Evolutionary conservation across 169 alveolate species (phyloP).

Genomic region (Cryptosporidium sp.): DNA sequence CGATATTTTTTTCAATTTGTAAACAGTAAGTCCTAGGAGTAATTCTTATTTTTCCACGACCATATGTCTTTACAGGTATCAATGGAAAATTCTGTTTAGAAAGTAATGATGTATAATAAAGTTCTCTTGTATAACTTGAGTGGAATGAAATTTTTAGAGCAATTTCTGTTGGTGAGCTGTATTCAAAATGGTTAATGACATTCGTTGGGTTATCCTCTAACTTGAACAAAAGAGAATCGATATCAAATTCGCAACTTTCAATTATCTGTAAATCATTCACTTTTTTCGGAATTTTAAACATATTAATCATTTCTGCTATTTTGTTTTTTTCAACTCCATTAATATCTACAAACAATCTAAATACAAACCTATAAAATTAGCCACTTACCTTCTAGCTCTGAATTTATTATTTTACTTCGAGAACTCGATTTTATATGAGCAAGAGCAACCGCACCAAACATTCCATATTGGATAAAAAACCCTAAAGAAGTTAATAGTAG

Average conservation of each 20-base stretch:
- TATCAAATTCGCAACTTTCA: slow-evolving; percentile 44
- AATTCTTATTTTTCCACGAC: slow-evolving; percentile 50
- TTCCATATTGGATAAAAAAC: slow-evolving; percentile 62
- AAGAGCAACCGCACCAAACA: slow-evolving; percentile 74
- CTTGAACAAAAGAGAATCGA: slow-evolving; percentile 7
- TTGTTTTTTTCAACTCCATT: slow-evolving; percentile 24
- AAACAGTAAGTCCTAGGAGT: slow-evolving; percentile 70
- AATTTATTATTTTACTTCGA: background rate
- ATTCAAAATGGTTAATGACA: background rate
- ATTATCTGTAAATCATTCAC: slow-evolving; percentile 31
- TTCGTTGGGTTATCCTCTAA: background rate
- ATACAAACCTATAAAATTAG: background rate
- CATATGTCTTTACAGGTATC: slow-evolving; percentile 65
- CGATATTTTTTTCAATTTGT: slow-evolving; percentile 16
- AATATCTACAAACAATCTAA: background rate
- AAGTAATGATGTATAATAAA: slow-evolving; percentile 52
- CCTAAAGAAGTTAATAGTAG: slow-evolving; percentile 12
- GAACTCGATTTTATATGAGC: slow-evolving; percentile 26
- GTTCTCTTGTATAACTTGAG: slow-evolving; percentile 61
- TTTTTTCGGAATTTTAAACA: slow-evolving; percentile 54
- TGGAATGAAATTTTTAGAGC: slow-evolving; percentile 69
- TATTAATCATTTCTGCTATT: slow-evolving; percentile 42
- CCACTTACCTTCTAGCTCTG: slow-evolving; percentile 49
- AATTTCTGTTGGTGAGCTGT: slow-evolving; percentile 13
- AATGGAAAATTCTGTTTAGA: slow-evolving; percentile 60